Conservation (phyloP, 225 moss, liverwort and hornwort species). For the Pseudisothecium myosuroides region DNA sequence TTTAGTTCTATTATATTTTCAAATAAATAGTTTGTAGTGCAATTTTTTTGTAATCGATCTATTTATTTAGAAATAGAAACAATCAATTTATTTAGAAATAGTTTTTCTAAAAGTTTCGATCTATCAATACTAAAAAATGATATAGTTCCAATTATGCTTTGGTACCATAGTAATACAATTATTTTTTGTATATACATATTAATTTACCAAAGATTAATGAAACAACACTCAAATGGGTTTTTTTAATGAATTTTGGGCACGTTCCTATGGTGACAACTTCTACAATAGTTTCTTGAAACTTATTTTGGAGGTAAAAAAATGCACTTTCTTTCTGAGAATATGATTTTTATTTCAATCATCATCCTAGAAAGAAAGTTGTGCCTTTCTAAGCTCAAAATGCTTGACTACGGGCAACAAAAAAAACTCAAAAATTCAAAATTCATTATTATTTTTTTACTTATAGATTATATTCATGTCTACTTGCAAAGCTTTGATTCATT, state of each 20-base stretch:
- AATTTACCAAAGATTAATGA: too few relatives aligned
- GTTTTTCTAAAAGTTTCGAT: too few relatives aligned
- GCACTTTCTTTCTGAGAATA: accelerated
- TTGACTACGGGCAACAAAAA: accelerated
- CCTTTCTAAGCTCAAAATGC: not conserved
- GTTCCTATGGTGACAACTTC: not conserved
- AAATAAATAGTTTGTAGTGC: too few relatives aligned
- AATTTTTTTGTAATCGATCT: too few relatives aligned
- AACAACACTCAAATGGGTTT: too few relatives aligned
- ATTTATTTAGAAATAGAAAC: too few relatives aligned
- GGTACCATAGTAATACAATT: too few relatives aligned
- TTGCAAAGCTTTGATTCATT: not conserved
- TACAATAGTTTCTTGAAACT: not conserved
- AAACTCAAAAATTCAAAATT: not conserved
- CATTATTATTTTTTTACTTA: not conserved
- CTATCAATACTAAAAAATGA: too few relatives aligned
- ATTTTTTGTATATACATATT: too few relatives aligned
- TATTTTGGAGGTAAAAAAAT: not conserved
- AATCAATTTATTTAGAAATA: too few relatives aligned
- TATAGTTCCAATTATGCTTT: too few relatives aligned
- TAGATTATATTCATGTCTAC: not conserved
- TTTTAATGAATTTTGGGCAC: accelerated
- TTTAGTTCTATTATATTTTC: too few relatives aligned
- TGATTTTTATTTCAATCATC: not conserved
- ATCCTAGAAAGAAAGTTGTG: accelerated